phyloP scores from a whole-genome alignment of 1,284 basidiomycete species.

The Athelia psychrophila region DNA sequence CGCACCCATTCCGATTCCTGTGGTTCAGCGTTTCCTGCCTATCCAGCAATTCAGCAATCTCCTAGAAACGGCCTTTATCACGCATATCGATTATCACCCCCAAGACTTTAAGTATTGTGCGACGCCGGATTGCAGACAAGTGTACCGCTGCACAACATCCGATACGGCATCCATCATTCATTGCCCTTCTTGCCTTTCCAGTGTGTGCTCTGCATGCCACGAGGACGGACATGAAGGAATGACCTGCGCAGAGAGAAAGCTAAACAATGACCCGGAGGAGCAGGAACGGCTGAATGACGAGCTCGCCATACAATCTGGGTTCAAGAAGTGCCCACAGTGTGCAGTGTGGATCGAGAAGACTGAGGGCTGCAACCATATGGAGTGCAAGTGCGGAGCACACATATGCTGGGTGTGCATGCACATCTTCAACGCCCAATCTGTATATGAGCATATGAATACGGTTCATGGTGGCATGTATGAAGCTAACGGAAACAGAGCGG shows the following conservation, averaged over 20 bases:
- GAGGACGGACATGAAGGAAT: constrained; percentile 45
- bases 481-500: not conserved
- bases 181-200: not conserved
- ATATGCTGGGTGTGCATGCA: constrained; percentile 24
- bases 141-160: constrained; percentile 42
- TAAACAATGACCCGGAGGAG: constrained; percentile 30
- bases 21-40: constrained; percentile 44
- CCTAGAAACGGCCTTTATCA: constrained; percentile 28
- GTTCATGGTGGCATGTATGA: constrained; percentile 4
- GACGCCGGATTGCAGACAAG: constrained; percentile 55
- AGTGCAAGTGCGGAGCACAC: constrained; percentile 22
- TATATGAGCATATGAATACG: not conserved
- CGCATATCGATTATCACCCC: not conserved
- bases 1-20: constrained; percentile 44
- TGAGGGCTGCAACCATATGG: constrained; percentile 28
- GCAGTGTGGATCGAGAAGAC: constrained; percentile 20
- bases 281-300: constrained; percentile 41
- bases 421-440: not conserved
- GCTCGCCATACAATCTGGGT: not conserved
- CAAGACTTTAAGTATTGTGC: constrained; percentile 48
- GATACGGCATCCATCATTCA: not conserved
- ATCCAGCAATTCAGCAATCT: constrained; percentile 40
- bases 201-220: constrained; percentile 41
- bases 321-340: constrained; percentile 24
- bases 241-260: not conserved